Percentiles rank a stretch among this genome's conserved stretches.
phyloP scores from a whole-genome alignment of 495 filamentous ascomycete species.

The Hyaloscypha hepaticicola region DNA sequence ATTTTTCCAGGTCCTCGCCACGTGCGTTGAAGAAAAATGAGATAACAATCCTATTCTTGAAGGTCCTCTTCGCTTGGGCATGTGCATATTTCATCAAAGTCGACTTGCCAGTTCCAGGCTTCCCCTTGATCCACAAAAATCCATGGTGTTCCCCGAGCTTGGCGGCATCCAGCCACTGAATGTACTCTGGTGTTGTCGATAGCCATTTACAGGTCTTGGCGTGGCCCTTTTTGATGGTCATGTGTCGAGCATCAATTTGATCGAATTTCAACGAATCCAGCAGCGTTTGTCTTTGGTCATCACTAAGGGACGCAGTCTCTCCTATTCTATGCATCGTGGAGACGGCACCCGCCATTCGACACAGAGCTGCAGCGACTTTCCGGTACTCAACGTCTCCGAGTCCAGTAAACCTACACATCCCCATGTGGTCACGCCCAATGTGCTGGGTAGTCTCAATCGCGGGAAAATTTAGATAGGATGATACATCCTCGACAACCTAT shows the following conservation, averaged over 20 bases:
- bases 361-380: constrained; percentile 34
- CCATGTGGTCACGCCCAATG: constrained; percentile 36
- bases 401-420: constrained; percentile 43
- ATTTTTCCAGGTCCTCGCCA: constrained; percentile 49
- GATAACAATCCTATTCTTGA: constrained; percentile 25
- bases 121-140: constrained; percentile 58
- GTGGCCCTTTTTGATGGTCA: constrained; percentile 39
- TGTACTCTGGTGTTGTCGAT: constrained; percentile 40
- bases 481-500: constrained; percentile 30
- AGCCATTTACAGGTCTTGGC: constrained; percentile 52
- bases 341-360: constrained; percentile 8
- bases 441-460: constrained; percentile 27
- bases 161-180: constrained; percentile 45
- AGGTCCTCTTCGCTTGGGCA: constrained; percentile 5
- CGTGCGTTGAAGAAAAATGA: constrained; percentile 56
- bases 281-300: constrained; percentile 25
- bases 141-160: constrained; percentile 43
- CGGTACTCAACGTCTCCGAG: constrained; percentile 34
- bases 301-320: not conserved
- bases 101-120: constrained; percentile 57
- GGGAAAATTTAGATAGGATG: constrained; percentile 26
- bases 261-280: constrained; percentile 39
- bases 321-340: not conserved
- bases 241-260: constrained; percentile 41
- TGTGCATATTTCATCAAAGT: constrained; percentile 45